These are phyloP conservation scores for Ormosia semicastrata DNA, from an alignment of 306 rosid genomes.

Conservation along the genomic window DNA sequence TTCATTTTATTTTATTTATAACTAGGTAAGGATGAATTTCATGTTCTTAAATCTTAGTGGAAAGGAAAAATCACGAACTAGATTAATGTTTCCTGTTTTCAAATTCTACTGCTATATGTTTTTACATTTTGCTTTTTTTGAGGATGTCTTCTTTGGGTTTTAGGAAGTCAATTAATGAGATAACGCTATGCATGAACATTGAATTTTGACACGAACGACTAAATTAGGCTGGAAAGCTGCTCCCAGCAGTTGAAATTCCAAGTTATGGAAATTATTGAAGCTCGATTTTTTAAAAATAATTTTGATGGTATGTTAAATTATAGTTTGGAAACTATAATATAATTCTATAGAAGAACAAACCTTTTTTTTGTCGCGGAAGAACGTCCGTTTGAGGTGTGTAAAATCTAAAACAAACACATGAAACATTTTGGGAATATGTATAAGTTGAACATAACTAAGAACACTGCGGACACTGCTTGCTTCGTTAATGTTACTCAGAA, in stretches of 20 bases:
- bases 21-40: constrained; percentile 2
- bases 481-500: not conserved
- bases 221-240: not conserved
- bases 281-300: no score
- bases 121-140: no score
- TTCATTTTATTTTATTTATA: not conserved
- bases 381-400: no score
- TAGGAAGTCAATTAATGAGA: not conserved
- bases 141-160: not conserved
- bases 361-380: no score
- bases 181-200: not conserved
- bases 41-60: not conserved
- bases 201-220: constrained; percentile 1
- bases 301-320: no score
- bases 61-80: not conserved
- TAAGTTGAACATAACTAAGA: not conserved
- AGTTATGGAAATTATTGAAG: not conserved
- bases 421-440: no score
- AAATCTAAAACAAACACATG: no score
- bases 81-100: no score
- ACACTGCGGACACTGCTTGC: not conserved
- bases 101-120: no score
- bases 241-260: not conserved
- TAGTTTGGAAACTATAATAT: no score
- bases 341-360: no score